Evolutionary conservation across 2,329 filamentous ascomycete species (phyloP), one percentile per base, ranked within the genome.

Genomic region (Fusarium setosum): DNA sequence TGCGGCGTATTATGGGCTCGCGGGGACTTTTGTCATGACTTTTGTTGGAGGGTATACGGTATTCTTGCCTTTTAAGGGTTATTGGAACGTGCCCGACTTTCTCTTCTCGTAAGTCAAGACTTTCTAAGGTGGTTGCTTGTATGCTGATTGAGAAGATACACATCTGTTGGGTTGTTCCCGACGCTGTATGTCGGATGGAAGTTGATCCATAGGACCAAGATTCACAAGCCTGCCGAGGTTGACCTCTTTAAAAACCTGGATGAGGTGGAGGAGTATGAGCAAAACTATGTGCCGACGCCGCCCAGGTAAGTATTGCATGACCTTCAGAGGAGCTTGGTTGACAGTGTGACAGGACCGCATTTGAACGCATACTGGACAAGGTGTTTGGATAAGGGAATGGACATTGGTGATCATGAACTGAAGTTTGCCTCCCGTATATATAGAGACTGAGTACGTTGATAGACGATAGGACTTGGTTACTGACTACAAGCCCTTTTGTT

Each of bases 31-130:
- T 47, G 75, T 91, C 64, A 94, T 95, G 89, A 86, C 89, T 0
- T 88, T 94, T 68, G 88, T 94, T 2, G 88, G 90, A 9, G 92
- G 92, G 0, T 95, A 94, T 64, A 85, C 89, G 0, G 90, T 94
- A 1, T 96, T 95, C 70, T 74, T 94, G 42, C 88, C 90, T 0
- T 18, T 77, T 1, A 72, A 77, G 0, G 81, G 85, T 1, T 83
- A 84, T 5, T 95, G 91, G 92, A 83, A 87, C 59, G 73, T 91
- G 0, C 84, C 89, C 7, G 88, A 86, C 7, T 96, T 95, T 74
- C 76, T 95, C 24, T 93, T 93, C 76, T 91, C 88, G 76, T 88
- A 69, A 80, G 84, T 80, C 18, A n/a, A 26, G n/a, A n/a, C n/a
- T 1, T 15, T 15, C 4, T 10, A 9, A 4, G 34, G 41, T 9